phyloP scores from a whole-genome alignment of 352 stramenopile species.

The Globisporangium canariense region DNA sequence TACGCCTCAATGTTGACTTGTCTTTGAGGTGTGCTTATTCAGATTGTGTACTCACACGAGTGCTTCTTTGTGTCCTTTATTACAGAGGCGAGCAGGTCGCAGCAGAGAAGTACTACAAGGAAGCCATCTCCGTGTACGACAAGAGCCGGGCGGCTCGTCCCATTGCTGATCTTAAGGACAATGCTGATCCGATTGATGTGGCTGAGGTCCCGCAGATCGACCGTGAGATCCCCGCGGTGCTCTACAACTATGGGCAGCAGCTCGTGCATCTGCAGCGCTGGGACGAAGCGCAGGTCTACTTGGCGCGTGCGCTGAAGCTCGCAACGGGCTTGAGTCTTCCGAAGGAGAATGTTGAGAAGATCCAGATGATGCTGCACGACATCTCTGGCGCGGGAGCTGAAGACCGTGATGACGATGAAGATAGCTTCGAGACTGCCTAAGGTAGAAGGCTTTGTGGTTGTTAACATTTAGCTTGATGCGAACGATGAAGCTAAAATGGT shows the following conservation, averaged over 20 bases:
- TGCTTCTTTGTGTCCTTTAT: background rate
- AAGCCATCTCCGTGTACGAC: slow-evolving; percentile 30
- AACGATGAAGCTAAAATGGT: too few species aligned
- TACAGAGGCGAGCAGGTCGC: slow-evolving; percentile 26
- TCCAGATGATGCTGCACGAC: background rate
- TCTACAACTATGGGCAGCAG: slow-evolving; percentile 34
- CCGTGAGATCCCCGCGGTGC: slow-evolving; percentile 23
- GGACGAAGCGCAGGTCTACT: slow-evolving; percentile 18
- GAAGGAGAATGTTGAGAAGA: slow-evolving; percentile 5
- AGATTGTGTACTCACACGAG: background rate
- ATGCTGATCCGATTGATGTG: background rate
- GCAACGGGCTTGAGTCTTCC: slow-evolving; percentile 1
- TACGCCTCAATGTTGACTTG: slow-evolving; percentile 11
- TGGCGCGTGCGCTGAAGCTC: slow-evolving; percentile 5
- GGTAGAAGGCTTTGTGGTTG: too few species aligned
- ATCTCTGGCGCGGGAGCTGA: background rate
- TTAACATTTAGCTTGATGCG: too few species aligned
- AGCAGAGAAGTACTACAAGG: slow-evolving; percentile 40
- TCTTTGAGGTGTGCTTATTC: background rate
- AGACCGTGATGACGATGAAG: background rate
- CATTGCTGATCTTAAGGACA: background rate
- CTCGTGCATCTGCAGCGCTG: slow-evolving; percentile 29
- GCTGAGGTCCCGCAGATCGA: slow-evolving; percentile 19
- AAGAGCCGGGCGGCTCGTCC: background rate
- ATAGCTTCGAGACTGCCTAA: background rate